Evolutionary conservation across 345 rosid species (phyloP), one percentile per base, ranked within the genome.

Genomic region (Physaria fendleri): DNA sequence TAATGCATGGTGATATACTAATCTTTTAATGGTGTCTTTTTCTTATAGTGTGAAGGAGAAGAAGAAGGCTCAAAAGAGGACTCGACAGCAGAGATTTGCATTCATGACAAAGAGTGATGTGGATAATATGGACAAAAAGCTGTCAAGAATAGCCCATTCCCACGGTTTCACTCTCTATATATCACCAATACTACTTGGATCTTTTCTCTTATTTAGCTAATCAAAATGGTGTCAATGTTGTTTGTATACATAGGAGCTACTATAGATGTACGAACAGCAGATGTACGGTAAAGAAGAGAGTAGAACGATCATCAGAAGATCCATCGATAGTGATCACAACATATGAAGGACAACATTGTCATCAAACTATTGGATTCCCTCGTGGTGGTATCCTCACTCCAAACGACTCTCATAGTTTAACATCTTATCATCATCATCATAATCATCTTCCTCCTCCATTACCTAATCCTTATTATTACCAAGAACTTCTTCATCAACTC

Each of bases 311-410:
- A 15, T 84, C 85, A 0, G 91, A 86, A 33, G 97, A 93, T 74
- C 86, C 95, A 33, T 56, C 91, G 2, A 55, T 66, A 23, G 97
- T 93, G 24, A 87, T 93, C 38, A 93, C 99, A 8, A 93, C 99
- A 24, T 93, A 93, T 48, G 99, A 93, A 78, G 99, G 99, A 47
- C 99, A 93, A 57, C 99, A 93, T 71, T 88, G 97, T 39, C 99
- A 93, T 55, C 99, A 86, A 5, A 79, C 87, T 4, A 75, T 81
- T 22, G 94, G 95, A 32, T 86, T 82, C 73, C 95, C 87, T 11
- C 71, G 75, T 0, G 93, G 95, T 1, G 88, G 91, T 50, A 39
- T 84, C 74, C 74, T 81, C 66, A 74, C 74, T 15, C 41, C 62
- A 35, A 85, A 79, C 25, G 86, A 81, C 45, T 75, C 79, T 39